Conservation (phyloP, 192 early-diverging fungal species). For the Coemansia sp. region DNA sequence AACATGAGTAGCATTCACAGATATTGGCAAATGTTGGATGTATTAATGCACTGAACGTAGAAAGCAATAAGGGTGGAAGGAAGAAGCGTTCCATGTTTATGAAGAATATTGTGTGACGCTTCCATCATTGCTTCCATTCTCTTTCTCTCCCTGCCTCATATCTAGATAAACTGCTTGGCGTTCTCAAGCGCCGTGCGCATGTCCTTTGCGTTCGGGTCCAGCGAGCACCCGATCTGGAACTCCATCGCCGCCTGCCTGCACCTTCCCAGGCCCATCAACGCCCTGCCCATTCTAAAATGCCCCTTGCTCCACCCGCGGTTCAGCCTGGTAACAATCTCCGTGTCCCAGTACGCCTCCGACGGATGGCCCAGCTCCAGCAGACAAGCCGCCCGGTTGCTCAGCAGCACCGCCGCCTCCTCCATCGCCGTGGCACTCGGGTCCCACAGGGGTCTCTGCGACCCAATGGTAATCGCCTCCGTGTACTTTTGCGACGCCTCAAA, state of each 20-base stretch:
- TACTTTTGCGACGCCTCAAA: conserved; percentile 82
- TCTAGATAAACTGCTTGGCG: conserved; percentile 49
- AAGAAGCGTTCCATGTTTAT: background rate
- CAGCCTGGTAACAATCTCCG: conserved; percentile 64
- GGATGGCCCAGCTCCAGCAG: conserved; percentile 61
- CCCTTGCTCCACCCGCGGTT: conserved; percentile 73
- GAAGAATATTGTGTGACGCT: background rate
- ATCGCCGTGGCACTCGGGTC: conserved; percentile 62
- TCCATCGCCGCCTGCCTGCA: conserved; percentile 77
- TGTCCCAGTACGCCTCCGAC: conserved; percentile 69
- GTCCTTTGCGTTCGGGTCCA: conserved; percentile 71
- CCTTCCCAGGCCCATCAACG: conserved; percentile 77
- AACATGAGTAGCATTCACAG: no score
- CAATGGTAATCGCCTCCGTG: conserved; percentile 81
- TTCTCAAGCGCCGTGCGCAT: conserved; percentile 75
- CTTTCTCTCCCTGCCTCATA: no score
- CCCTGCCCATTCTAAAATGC: conserved; percentile 77
- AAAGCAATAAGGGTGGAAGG: background rate
- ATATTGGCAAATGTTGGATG: no score
- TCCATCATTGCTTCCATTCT: no score
- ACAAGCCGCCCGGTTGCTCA: conserved; percentile 67
- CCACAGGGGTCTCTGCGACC: conserved; percentile 71
- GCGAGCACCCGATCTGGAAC: conserved; percentile 73
- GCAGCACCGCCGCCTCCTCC: conserved; percentile 63
- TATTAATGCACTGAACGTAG: no score